Conservation (phyloP, 768 basidiomycete genomes). For the Mycena epipterygia region DNA sequence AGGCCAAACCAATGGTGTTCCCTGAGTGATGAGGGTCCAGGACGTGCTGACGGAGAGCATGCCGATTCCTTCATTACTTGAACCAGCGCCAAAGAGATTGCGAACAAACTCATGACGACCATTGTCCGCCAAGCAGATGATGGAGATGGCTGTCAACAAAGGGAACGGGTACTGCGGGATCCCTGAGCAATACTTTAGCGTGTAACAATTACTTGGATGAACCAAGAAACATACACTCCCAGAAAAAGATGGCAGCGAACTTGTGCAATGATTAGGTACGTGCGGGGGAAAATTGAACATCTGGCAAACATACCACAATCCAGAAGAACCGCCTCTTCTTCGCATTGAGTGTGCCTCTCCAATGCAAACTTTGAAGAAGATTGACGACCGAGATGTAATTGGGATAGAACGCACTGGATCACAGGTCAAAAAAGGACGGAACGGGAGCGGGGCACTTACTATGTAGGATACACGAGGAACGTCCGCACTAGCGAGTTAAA, state of each 20-base stretch:
- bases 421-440: constrained; percentile 11
- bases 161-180: constrained; percentile 44
- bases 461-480: constrained; percentile 66
- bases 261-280: neutral
- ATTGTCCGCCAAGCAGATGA: constrained; percentile 63
- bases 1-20: constrained; percentile 68
- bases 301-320: constrained; percentile 56
- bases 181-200: constrained; percentile 10
- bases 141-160: constrained; percentile 58
- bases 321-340: constrained; percentile 69
- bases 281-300: neutral
- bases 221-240: constrained; percentile 49
- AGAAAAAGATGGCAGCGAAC: constrained; percentile 62
- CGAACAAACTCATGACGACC: constrained; percentile 59
- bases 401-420: constrained; percentile 61
- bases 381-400: constrained; percentile 65
- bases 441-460: constrained; percentile 47
- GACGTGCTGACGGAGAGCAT: constrained; percentile 61
- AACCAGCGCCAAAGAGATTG: constrained; percentile 59
- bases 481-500: constrained; percentile 52
- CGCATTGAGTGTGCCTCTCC: constrained; percentile 61
- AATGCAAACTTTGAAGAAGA: constrained; percentile 67
- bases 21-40: constrained; percentile 70
- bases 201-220: neutral
- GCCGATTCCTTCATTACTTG: constrained; percentile 66